Evolutionary conservation across 169 alveolate genomes (phyloP), one percentile per base, ranked within the genome.

Genomic region (Babesia sp.): DNA sequence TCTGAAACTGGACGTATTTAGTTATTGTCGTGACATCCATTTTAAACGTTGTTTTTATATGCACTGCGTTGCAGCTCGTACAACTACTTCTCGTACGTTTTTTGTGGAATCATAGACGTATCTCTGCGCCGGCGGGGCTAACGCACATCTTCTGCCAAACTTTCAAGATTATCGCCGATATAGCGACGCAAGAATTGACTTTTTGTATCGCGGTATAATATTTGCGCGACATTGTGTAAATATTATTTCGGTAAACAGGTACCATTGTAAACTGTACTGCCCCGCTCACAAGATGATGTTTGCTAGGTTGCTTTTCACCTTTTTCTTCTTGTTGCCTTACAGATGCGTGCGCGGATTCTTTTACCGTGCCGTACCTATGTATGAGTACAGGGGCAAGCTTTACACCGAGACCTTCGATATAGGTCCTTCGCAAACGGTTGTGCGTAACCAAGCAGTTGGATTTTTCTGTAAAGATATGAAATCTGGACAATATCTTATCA

Each of bases 351-450:
- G 22, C 37, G 79, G 61, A 4, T 72, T 63, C 55, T 1, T 60
- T 1, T 72, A 72, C 41, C 63, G 66, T 26, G 83, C 75, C 28
- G 31, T 72, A 2, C 66, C 83, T n/a, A 56, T 72, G 67, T 56
- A 59, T 34, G 71, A 33, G 12, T 26, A 6, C 28, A 39, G 29
- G 5, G 74, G 56, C 4, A 42, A 39, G 69, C 50, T 72, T 12
- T 28, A n/a, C 3, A 16, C 57, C 0, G 63, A 64, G 20, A 7
- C 14, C 1, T 0, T 3, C 18, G 48, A n/a, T 18, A 36, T 45
- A n/a, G 58, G 69, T 63, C 39, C 66, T 42, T 54, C 76, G 7
- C 11, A 6, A 6, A 2, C 5, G 16, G 8, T 22, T 3, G 6
- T 42, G 1, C 22, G 29, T 7, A 14, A 18, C 24, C 45, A 57